Evolutionary conservation across 2,329 filamentous ascomycete species (phyloP).

Genomic region (Colletotrichum musae): DNA sequence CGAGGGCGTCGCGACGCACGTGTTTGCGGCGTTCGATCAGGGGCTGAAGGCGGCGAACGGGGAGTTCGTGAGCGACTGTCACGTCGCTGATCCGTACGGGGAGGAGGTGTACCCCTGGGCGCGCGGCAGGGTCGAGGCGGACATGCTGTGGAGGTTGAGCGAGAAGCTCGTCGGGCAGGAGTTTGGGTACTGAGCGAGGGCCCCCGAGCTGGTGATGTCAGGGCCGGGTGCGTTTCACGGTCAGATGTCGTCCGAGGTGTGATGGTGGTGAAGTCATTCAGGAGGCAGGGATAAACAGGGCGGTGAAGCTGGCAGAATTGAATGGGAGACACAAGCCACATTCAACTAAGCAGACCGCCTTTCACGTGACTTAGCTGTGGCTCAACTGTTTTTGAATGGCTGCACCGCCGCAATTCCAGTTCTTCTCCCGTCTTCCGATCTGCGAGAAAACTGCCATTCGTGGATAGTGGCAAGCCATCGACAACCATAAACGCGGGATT

Average conservation of each 20-base stretch:
- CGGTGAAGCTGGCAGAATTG: too few relatives aligned
- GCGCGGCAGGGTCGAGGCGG: constrained; percentile 27
- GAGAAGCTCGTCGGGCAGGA: constrained; percentile 40
- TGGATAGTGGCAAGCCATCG: constrained; percentile 15
- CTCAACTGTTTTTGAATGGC: fast-evolving
- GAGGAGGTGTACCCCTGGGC: constrained; percentile 38
- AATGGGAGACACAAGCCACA: constrained; percentile 8
- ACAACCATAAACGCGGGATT: background rate
- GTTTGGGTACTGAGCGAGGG: constrained; percentile 29
- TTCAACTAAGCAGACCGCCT: too few relatives aligned
- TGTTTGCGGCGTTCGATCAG: constrained; percentile 35
- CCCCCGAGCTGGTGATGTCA: constrained; percentile 3
- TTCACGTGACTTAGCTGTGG: background rate
- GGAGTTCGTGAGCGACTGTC: constrained; percentile 26
- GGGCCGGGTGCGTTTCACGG: background rate
- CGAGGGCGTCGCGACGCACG: constrained; percentile 32
- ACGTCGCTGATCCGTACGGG: constrained; percentile 32
- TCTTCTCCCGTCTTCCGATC: background rate
- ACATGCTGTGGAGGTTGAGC: constrained; percentile 39
- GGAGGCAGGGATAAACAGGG: too few relatives aligned
- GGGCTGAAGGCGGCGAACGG: constrained; percentile 30
- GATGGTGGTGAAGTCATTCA: background rate
- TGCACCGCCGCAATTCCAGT: constrained; percentile 20
- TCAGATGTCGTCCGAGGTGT: background rate
- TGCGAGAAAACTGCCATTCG: background rate